Base-by-base conservation (phyloP, 306 rosid species). In the Dryas alaskensis region DNA sequence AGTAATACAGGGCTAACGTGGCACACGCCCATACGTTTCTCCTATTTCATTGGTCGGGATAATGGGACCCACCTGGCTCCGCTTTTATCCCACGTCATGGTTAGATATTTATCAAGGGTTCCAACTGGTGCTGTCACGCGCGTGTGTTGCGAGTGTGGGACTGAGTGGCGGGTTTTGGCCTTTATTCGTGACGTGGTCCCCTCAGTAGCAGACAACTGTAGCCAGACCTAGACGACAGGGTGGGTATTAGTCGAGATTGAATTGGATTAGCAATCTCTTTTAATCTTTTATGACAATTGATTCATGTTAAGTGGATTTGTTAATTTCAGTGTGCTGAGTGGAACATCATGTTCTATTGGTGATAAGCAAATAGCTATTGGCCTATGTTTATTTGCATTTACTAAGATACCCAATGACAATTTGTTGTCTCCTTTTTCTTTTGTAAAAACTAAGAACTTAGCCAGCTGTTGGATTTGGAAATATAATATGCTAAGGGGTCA, bases 61-160 rank as follows among this genome's bases (percentile, higher is more conserved):
- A 60, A 43, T 70, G 83, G 86, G 79, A 60, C 79, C 86, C 58
- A 43, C 72, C 7, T 43, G 65, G 47, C 80, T 25, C 60, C 53
- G 42, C 77, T 66, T 80, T 75, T 54, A 31, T 69, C 59, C 75
- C 84, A 86, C 87, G 86, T 86, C 92, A 80, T 45, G 71, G 16
- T 10, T 39, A 82, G 90, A 89, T 88, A 87, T 89, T 89, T 91
- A 13, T 44, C 48, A 1, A 39, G 6, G 19, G 22, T 77, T 0
- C 4, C 13, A 6, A 40, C 8, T 19, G 39, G 40, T 3, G 5
- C 9, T 0, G 1, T 1, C 81, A 85, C 88, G 86, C 85, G 75
- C 80, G 4, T 2, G 0, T 25, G 3, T 4, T 8, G 53, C 27
- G 91, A 12, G 82, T 60, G 84, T 78, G 85, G 52, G 14, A 17